Conservation (phyloP, 176 grass and related monocot genomes). For the Rhynchospora tenuis region DNA sequence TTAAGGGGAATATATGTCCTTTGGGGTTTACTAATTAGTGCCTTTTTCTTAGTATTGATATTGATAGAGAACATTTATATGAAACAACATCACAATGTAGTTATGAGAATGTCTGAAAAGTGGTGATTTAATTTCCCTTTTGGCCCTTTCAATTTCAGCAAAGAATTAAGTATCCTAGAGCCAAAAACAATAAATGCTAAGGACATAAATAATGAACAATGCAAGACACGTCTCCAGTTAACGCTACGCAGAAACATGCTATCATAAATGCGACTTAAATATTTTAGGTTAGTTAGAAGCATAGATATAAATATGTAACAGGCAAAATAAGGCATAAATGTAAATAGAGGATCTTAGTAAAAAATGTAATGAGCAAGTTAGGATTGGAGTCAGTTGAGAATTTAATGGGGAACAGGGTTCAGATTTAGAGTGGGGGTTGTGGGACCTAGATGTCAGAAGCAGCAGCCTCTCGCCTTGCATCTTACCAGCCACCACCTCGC, state of each 20-base stretch:
- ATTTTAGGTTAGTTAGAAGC: conserved; percentile 1
- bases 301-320: conserved; percentile 15
- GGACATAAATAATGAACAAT: neutral
- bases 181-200: neutral
- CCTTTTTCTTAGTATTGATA: neutral
- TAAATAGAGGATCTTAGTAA: neutral
- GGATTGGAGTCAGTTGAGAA: neutral
- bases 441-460: conserved; percentile 1
- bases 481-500: neutral
- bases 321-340: neutral
- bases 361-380: neutral
- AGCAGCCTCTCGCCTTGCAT: neutral
- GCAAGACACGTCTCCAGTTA: neutral
- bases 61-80: neutral
- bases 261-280: conserved; percentile 7
- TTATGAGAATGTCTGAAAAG: neutral
- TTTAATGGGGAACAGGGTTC: neutral
- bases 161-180: neutral
- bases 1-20: neutral
- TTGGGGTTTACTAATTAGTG: neutral
- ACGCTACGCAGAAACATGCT: neutral
- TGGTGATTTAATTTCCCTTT: no score
- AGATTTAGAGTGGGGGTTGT: neutral
- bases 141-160: no score
- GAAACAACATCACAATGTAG: neutral